phyloP scores from a whole-genome alignment of 768 basidiomycete genomes.

The Mycena vitilis region DNA sequence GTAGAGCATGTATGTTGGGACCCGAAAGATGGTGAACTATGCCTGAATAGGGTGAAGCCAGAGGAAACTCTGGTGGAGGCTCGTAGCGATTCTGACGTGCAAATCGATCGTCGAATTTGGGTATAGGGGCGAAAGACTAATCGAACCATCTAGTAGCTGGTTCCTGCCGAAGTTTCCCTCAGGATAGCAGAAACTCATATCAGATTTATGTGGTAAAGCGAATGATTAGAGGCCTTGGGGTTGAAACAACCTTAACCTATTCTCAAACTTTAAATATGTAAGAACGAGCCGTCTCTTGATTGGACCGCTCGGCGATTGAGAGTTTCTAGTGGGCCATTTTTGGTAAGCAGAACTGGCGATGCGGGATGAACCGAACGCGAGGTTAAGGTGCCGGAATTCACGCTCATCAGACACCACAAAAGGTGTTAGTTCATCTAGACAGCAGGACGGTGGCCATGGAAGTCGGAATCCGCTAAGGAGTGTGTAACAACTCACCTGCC shows the following conservation, averaged over 20 bases:
- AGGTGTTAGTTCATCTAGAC: slow-evolving; percentile 90
- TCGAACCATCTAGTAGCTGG: slow-evolving; percentile 95
- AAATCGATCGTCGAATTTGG: slow-evolving; percentile 96
- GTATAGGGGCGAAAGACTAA: slow-evolving; percentile 97
- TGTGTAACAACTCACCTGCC: slow-evolving; percentile 92
- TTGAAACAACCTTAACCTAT: slow-evolving; percentile 89
- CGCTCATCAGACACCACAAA: slow-evolving; percentile 88
- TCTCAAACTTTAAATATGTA: slow-evolving; percentile 88
- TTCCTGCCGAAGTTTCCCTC: slow-evolving; percentile 92
- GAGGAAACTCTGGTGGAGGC: slow-evolving; percentile 55
- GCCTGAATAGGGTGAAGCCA: slow-evolving; percentile 91
- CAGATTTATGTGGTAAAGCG: slow-evolving; percentile 81
- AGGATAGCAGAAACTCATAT: slow-evolving; percentile 66
- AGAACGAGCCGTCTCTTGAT: slow-evolving; percentile 86
- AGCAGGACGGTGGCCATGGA: slow-evolving; percentile 91
- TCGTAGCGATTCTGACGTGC: slow-evolving; percentile 95
- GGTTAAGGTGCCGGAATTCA: slow-evolving; percentile 85
- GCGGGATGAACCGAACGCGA: slow-evolving; percentile 78
- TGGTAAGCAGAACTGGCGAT: slow-evolving; percentile 77
- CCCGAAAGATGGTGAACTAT: slow-evolving; percentile 94
- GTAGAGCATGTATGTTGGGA: slow-evolving; percentile 89
- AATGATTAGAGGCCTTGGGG: slow-evolving; percentile 94
- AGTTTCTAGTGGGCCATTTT: slow-evolving; percentile 87
- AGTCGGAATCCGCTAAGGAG: slow-evolving; percentile 88
- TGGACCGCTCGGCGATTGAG: slow-evolving; percentile 86